Percentiles rank a stretch among this genome's conserved stretches.
These are phyloP conservation scores for Helicostylum pulchrum DNA, from an alignment of 192 early-diverging fungal genomes.

Conservation along the genomic window DNA sequence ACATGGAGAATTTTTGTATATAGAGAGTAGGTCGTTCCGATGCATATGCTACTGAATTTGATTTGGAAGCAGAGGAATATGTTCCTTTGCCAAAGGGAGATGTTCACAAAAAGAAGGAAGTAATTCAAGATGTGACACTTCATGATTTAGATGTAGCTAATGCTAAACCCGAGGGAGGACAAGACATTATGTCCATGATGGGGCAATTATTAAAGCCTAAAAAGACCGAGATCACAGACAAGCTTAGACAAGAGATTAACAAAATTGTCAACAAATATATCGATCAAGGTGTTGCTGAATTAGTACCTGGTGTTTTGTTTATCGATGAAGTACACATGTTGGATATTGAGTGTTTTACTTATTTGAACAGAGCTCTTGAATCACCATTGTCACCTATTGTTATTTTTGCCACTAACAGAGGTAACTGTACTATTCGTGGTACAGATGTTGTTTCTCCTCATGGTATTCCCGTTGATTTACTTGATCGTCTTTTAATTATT, in stretches of 20 bases:
- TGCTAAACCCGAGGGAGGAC: constrained; percentile 91
- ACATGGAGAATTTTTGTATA: background rate
- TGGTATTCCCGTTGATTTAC: constrained; percentile 93
- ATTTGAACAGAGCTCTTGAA: constrained; percentile 96
- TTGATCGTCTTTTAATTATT: constrained; percentile 96
- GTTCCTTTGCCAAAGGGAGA: constrained; percentile 98
- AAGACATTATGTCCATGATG: constrained; percentile 99
- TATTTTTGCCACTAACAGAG: constrained; percentile 91
- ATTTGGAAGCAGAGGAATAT: constrained; percentile 97
- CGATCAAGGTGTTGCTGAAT: constrained; percentile 95
- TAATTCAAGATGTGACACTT: constrained; percentile 95
- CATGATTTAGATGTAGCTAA: constrained; percentile 98
- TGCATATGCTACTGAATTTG: constrained; percentile 97
- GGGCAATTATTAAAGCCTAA: constrained; percentile 97
- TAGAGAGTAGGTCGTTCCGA: constrained; percentile 95
- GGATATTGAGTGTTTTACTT: constrained; percentile 99
- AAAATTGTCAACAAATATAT: constrained; percentile 98
- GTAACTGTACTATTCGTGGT: constrained; percentile 46
- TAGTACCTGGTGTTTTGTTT: constrained; percentile 97
- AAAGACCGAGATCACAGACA: constrained; percentile 99
- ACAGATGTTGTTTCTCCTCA: constrained; percentile 82
- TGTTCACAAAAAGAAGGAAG: constrained; percentile 98
- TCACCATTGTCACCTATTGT: constrained; percentile 95
- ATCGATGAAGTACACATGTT: constrained; percentile 99
- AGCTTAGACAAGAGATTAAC: constrained; percentile 97